Percentiles rank a stretch among this genome's conserved stretches.
Evolutionary conservation across 2,329 filamentous ascomycete species (phyloP).

Genomic region (Dryadomyces quercivorus): DNA sequence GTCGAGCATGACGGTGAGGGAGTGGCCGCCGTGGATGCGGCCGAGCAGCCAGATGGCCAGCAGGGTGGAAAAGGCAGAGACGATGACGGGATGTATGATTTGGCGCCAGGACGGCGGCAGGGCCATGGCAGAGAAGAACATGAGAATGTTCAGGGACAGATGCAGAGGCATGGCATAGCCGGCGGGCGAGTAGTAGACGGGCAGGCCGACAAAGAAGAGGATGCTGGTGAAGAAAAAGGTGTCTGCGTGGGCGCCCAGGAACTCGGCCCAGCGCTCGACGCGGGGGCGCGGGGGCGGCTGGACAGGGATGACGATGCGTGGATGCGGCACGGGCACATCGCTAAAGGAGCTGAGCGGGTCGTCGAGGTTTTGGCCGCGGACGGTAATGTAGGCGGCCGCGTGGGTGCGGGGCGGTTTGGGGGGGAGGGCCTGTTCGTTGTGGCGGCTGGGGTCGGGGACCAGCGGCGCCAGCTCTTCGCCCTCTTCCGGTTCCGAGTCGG

Average conservation of each 20-base stretch:
- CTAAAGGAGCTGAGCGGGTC: conserved; percentile 13
- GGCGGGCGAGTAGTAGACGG: conserved; percentile 34
- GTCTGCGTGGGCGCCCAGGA: conserved; percentile 33
- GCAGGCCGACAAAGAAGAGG: conserved; percentile 39
- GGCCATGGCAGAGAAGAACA: conserved; percentile 36
- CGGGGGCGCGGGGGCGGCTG: conserved; percentile 29
- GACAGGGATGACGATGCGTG: conserved; percentile 9
- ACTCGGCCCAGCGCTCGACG: conserved; percentile 36
- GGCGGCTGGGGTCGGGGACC: not conserved
- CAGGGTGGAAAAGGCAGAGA: conserved; percentile 40
- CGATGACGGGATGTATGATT: conserved; percentile 45
- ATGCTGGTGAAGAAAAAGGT: conserved; percentile 28
- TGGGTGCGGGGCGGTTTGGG: conserved; percentile 8
- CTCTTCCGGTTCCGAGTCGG: conserved; percentile 31
- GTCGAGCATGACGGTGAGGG: conserved; percentile 27
- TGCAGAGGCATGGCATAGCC: conserved; percentile 40
- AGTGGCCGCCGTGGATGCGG: conserved; percentile 24
- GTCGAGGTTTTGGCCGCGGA: conserved; percentile 13
- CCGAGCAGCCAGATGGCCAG: conserved; percentile 41
- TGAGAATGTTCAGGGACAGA: conserved; percentile 33
- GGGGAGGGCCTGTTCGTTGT: not conserved
- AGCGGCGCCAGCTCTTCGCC: conserved; percentile 8
- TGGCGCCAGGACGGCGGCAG: conserved; percentile 35
- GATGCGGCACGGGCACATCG: conserved; percentile 8
- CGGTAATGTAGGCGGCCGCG: conserved; percentile 12